A percentile compares a stretch with the other conserved stretches of the same genome.
These are phyloP conservation scores for Yamadazyma paraphyllophila DNA, from an alignment of 805 yeast genomes.

Conservation along the genomic window DNA sequence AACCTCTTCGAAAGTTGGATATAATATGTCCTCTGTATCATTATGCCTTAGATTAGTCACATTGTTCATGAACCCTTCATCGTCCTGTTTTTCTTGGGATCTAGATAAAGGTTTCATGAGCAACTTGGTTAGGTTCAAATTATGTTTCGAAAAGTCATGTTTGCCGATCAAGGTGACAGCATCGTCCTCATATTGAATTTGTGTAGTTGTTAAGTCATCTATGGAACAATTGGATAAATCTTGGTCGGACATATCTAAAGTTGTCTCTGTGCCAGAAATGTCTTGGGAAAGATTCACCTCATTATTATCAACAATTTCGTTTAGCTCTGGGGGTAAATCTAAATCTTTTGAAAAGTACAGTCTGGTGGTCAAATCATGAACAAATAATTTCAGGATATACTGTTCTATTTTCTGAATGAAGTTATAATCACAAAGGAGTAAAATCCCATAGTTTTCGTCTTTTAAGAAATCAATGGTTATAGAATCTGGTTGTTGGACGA, in stretches of 20 bases:
- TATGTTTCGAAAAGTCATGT: neutral
- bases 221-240: slow-evolving; percentile 5
- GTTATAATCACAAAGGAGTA: slow-evolving; percentile 26
- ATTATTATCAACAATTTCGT: neutral
- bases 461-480: slow-evolving; percentile 24
- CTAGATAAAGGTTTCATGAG: neutral
- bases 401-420: slow-evolving; percentile 24
- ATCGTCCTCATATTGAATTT: slow-evolving; percentile 11
- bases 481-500: slow-evolving; percentile 14
- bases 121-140: slow-evolving; percentile 1
- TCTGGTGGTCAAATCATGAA: neutral
- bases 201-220: slow-evolving; percentile 1
- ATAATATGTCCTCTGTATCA: slow-evolving; percentile 14
- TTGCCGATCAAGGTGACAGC: slow-evolving; percentile 10
- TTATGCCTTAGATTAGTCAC: slow-evolving; percentile 30
- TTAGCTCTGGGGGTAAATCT: neutral
- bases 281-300: slow-evolving; percentile 12
- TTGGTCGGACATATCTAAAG: slow-evolving; percentile 18
- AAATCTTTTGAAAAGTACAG: neutral
- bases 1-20: slow-evolving; percentile 2
- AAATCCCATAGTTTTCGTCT: slow-evolving; percentile 30
- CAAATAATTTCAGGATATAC: slow-evolving; percentile 22
- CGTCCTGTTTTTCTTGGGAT: neutral
- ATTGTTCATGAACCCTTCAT: slow-evolving; percentile 20
- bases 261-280: slow-evolving; percentile 15